Percentiles rank a stretch among this genome's conserved stretches.
phyloP scores from a whole-genome alignment of 73 alveolate species.

The Tetrahymena thermophila region DNA sequence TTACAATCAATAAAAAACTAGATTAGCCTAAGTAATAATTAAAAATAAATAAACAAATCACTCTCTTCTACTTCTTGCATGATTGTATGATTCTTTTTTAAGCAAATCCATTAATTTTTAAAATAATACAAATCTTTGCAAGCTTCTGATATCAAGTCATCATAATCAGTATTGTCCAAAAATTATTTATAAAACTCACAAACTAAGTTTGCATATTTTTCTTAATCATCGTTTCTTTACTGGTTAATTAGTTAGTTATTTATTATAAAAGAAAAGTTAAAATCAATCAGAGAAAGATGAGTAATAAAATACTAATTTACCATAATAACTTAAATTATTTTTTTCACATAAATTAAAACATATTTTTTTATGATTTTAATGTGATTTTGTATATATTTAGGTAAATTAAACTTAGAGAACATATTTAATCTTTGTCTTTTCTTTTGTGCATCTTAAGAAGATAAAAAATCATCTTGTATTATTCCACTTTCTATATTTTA shows the following conservation, averaged over 20 bases:
- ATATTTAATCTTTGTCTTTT: not conserved
- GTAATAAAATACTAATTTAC: not conserved
- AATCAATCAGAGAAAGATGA: not conserved
- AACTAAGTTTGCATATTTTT: not conserved
- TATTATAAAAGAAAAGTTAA: not conserved
- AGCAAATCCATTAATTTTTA: not conserved
- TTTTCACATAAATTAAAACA: not conserved
- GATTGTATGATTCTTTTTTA: not conserved
- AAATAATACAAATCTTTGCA: not conserved
- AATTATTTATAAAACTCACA: not conserved
- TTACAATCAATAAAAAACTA: not conserved
- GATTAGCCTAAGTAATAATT: not conserved
- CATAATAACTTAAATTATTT: not conserved
- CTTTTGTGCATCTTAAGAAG: not conserved
- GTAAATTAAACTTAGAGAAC: not conserved
- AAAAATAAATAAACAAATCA: not conserved
- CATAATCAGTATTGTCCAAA: not conserved
- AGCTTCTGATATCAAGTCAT: not conserved
- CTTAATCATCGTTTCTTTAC: not conserved
- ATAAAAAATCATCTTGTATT: not conserved
- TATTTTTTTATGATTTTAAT: not conserved
- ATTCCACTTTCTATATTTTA: not conserved
- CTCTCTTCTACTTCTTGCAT: not conserved
- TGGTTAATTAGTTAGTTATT: not conserved
- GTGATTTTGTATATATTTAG: not conserved